Base-by-base conservation (phyloP, 2,329 filamentous ascomycete species). In the Colletotrichum tabaci region DNA sequence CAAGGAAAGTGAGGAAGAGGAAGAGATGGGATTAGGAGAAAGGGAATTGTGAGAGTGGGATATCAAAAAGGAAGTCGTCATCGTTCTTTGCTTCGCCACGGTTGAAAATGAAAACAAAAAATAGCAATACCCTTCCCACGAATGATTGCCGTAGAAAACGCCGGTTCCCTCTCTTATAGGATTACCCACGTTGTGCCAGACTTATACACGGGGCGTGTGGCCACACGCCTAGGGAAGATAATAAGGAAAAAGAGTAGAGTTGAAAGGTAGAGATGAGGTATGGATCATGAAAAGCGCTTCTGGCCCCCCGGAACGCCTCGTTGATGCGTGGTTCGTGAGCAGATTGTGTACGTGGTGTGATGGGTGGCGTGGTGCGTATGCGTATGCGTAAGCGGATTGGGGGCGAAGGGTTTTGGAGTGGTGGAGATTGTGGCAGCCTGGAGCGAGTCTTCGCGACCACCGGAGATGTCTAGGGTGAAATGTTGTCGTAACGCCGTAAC, bases 1-100 rank as follows among this genome's bases (percentile, higher is more conserved):
- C 47, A 52, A 30, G 50, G 57, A 56, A 61, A 47, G 55, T 10
- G 35, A 38, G 35, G 35, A 38, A 38, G 57, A 38, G 7, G n/a
- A n/a, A 7, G 18, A 42, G 3, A 23, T 26, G n/a, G 35, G 35
- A 26, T 40, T 49, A 18, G n/a, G 23, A 18, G 18, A 40, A 18
- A 7, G 23, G n/a, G n/a, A n/a, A 61, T 38, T 26, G 44, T 38
- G 52, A 35, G 26, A 40, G 46, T 38, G 68, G 69, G 69, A 72
- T 72, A 72, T 72, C 69, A 69, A 61, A 56, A 52, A 72, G 58
- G 53, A 69, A 38, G 65, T 72, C 69, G 69, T 72, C 69, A 72
- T 72, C 69, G 69, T 72, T 64, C 60, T 69, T 47, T 53, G 60
- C 69, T 72, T 69, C 57, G 69, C 69, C 69, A 69, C 69, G 52